phyloP scores from a whole-genome alignment of 1,284 basidiomycete genomes.

The Afroboletus lepidellus region DNA sequence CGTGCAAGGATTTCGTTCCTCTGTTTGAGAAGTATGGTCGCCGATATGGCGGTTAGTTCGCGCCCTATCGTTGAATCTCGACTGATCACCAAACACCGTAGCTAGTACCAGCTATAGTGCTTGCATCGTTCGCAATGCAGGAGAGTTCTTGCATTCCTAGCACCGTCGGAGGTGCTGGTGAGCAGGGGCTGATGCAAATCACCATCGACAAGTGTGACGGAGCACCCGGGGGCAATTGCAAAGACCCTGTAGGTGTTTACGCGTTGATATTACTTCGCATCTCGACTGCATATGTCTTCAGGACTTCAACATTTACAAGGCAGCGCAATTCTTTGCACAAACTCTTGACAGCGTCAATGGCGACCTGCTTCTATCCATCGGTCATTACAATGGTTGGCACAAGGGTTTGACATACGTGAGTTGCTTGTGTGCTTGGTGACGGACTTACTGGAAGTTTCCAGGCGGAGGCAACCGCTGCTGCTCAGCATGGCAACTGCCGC shows the following conservation, averaged over 20 bases:
- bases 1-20: conserved; percentile 56
- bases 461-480: conserved; percentile 60
- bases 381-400: conserved; percentile 80
- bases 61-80: neutral
- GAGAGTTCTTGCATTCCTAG: conserved; percentile 71
- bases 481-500: conserved; percentile 52
- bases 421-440: conserved; percentile 12
- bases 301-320: conserved; percentile 70
- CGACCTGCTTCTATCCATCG: conserved; percentile 63
- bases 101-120: conserved; percentile 53
- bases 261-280: neutral
- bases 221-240: conserved; percentile 64
- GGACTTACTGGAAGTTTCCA: conserved; percentile 25
- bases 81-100: neutral
- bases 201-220: conserved; percentile 75
- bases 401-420: conserved; percentile 60
- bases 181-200: conserved; percentile 86
- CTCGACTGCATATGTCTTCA: conserved; percentile 27
- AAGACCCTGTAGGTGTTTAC: conserved; percentile 47
- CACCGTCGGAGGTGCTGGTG: conserved; percentile 75
- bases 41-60: conserved; percentile 45
- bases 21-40: conserved; percentile 64
- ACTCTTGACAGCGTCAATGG: conserved; percentile 49
- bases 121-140: conserved; percentile 86
- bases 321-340: conserved; percentile 57